Evolutionary conservation across 2,329 filamentous ascomycete genomes (phyloP), one percentile per base, ranked within the genome.

Genomic region (Orbilia ellipsospora): DNA sequence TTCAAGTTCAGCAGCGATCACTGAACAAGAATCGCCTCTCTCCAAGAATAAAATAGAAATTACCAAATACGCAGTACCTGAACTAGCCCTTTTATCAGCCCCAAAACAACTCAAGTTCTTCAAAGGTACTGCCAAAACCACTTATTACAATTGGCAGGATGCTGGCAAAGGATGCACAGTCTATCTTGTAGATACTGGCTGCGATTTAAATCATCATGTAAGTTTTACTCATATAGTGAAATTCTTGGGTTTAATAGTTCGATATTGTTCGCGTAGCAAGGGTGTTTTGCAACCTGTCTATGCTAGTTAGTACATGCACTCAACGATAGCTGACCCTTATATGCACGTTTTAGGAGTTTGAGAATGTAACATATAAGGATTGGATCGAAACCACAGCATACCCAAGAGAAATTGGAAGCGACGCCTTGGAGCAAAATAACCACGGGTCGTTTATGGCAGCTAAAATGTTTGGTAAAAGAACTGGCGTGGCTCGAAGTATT

Each of bases 111-210:
- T 7, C 8, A 18, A 5, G 10, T 48, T 4, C 4, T 8, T 18
- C 16, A 18, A n/a, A 16, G 42, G 50, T n/a, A 23, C 15, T 15
- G 12, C 62, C n/a, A 18, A 12, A 18, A 31, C 10, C 7, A 48
- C 66, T 8, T 63, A 62, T 50, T 70, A 56, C n/a, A 48, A 56
- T 7, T 70, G 62, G 8, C 40, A 26, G 7, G 42, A 63, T 16
- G 23, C 57, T 16, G 57, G 66, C 10, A n/a, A 63, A 42, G 57
- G 57, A 1, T 40, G 56, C 2, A 48, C 62, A 13, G 50, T 70
- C 5, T 70, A 70, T 12, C 23, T 70, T 1, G 10, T 57, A 8
- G 57, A 63, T 18, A 42, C 1, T 6, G 57, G 26, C 0, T 61
- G 18, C 15, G 20, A 62, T 28, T 8, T 16, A 23, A 12, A 1